Conservation (phyloP, 139 green algal genomes). For the Chlorella sp. region DNA sequence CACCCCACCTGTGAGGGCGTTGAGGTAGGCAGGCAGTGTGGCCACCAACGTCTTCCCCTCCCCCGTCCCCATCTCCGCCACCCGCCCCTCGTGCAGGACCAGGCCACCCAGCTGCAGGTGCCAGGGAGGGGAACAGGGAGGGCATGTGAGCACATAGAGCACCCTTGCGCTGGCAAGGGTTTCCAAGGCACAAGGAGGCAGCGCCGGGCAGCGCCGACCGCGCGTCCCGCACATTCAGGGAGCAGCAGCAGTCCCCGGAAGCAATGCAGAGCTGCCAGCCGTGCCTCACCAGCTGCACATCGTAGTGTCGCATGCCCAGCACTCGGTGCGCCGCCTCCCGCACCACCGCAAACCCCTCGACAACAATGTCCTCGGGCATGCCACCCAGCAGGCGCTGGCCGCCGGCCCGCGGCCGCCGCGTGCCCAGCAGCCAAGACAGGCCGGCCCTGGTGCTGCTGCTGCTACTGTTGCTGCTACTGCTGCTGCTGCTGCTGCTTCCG, state of each 20-base stretch:
- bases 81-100: constrained; percentile 87
- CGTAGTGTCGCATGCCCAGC: constrained; percentile 93
- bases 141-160: neutral
- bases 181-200: neutral
- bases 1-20: constrained; percentile 39
- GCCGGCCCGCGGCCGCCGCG: neutral
- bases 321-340: constrained; percentile 86
- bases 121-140: neutral
- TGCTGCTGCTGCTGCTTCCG: neutral
- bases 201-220: neutral
- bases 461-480: neutral
- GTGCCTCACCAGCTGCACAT: constrained; percentile 83
- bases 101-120: constrained; percentile 87
- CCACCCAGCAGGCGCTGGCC: neutral
- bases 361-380: constrained; percentile 70
- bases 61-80: constrained; percentile 95
- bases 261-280: neutral
- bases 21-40: constrained; percentile 72
- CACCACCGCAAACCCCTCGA: constrained; percentile 93
- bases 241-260: too few species aligned
- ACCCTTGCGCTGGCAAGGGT: neutral
- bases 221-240: neutral
- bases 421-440: neutral
- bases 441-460: constrained; percentile 1
- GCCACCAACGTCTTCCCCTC: constrained; percentile 98